Conservation (phyloP, 1,284 basidiomycete genomes). For the Fomitopsis palustris region DNA sequence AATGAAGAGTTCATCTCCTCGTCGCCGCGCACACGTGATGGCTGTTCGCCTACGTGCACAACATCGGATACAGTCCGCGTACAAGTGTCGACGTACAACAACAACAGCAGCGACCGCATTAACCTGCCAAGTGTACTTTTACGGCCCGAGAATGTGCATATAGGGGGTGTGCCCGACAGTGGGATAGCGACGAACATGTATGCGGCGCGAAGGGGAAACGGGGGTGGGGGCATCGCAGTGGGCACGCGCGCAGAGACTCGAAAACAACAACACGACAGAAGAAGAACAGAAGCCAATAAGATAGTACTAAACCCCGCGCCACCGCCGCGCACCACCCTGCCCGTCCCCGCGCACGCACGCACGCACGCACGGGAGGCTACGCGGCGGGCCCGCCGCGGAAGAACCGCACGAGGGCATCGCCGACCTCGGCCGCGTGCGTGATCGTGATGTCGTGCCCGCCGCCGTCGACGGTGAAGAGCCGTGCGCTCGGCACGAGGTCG, state of each 20-base stretch:
- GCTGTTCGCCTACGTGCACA: not conserved
- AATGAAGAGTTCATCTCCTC: not conserved
- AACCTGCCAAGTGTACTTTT: not conserved
- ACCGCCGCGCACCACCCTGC: too few relatives aligned
- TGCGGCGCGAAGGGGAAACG: not conserved
- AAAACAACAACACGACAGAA: not conserved
- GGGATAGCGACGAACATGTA: too few relatives aligned
- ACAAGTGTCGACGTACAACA: not conserved
- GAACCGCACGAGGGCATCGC: constrained; percentile 35
- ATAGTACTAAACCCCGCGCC: not conserved
- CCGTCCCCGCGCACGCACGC: not conserved
- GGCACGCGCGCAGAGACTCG: too few relatives aligned
- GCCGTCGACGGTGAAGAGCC: constrained; percentile 53
- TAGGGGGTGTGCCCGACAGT: not conserved
- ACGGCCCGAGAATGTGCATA: not conserved
- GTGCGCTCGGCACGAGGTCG: constrained; percentile 47
- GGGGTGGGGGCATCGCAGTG: not conserved
- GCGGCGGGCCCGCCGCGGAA: constrained; percentile 20
- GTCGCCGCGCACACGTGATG: not conserved
- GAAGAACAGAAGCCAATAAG: not conserved
- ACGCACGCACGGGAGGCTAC: not conserved
- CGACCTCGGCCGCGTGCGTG: constrained; percentile 48
- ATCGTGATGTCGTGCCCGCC: constrained; percentile 64
- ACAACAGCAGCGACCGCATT: not conserved
- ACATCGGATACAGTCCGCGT: not conserved